phyloP scores from a whole-genome alignment of 164 flowering plant genomes.

The Piper betle region DNA sequence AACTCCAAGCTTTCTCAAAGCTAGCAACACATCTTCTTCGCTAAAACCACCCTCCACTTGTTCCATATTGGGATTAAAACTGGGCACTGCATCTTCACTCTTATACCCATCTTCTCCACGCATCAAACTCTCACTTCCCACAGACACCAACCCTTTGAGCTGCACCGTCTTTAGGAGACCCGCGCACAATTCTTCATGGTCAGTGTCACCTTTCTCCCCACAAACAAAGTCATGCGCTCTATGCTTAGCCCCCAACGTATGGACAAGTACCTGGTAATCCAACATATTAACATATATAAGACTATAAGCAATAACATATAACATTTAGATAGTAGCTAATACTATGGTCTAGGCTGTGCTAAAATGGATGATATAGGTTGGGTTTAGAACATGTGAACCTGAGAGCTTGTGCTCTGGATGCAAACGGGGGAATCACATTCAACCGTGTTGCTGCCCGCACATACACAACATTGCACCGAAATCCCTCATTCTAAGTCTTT shows the following conservation, averaged over 20 bases:
- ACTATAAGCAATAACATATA: background rate
- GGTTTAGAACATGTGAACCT: too few species aligned
- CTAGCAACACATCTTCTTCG: slow-evolving; percentile 28
- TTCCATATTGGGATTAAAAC: slow-evolving; percentile 30
- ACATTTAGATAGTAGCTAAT: background rate
- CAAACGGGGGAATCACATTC: slow-evolving; percentile 59
- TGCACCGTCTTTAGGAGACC: slow-evolving; percentile 64
- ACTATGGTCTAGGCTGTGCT: too few species aligned
- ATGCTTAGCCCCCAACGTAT: slow-evolving; percentile 64
- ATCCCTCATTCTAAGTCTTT: slow-evolving; percentile 69
- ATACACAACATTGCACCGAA: slow-evolving; percentile 63
- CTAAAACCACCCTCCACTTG: slow-evolving; percentile 18
- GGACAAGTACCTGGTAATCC: slow-evolving; percentile 57
- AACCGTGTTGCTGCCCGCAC: slow-evolving; percentile 49
- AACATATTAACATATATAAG: too few species aligned
- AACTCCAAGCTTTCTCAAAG: slow-evolving; percentile 25
- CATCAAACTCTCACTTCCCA: slow-evolving; percentile 41
- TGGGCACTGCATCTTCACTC: slow-evolving; percentile 44
- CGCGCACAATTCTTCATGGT: slow-evolving; percentile 44
- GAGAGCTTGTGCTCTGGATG: slow-evolving; percentile 64
- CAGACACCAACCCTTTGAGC: slow-evolving; percentile 38
- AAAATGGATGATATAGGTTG: too few species aligned
- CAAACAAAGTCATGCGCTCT: slow-evolving; percentile 44
- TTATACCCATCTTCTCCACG: slow-evolving; percentile 34
- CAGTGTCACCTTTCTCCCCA: slow-evolving; percentile 80